phyloP scores from a whole-genome alignment of 192 early-diverging fungal genomes.

The Coemansia sp. region DNA sequence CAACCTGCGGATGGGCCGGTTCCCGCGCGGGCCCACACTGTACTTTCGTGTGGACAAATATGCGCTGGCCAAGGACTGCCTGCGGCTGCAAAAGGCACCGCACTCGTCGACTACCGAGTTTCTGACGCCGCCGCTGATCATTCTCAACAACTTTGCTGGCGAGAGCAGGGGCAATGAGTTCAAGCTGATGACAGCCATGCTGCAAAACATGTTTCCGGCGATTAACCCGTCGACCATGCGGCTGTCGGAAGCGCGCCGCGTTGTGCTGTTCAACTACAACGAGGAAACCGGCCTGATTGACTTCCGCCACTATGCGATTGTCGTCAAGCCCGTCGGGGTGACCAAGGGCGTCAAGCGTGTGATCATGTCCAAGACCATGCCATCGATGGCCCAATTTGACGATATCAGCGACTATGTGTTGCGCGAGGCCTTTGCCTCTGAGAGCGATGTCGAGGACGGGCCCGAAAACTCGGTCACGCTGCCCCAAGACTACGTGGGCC shows the following conservation, averaged over 20 bases:
- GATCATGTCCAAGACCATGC: constrained; percentile 67
- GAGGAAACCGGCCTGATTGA: constrained; percentile 76
- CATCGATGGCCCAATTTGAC: constrained; percentile 70
- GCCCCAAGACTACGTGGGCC: constrained; percentile 74
- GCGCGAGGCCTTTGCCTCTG: constrained; percentile 75
- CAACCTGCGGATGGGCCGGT: constrained; percentile 80
- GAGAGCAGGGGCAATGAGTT: constrained; percentile 51
- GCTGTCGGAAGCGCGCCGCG: constrained; percentile 80
- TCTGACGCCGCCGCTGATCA: constrained; percentile 70
- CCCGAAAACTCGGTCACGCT: constrained; percentile 82
- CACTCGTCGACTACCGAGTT: constrained; percentile 75
- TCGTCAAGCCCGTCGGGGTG: constrained; percentile 82
- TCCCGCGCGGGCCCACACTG: constrained; percentile 91
- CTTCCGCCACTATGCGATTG: constrained; percentile 90
- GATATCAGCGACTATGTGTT: constrained; percentile 94
- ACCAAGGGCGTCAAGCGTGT: constrained; percentile 87
- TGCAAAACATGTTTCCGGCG: constrained; percentile 96
- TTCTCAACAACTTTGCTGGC: constrained; percentile 51
- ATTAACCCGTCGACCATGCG: constrained; percentile 96
- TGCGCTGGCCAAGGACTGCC: constrained; percentile 77
- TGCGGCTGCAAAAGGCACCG: constrained; percentile 71
- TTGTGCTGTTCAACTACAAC: constrained; percentile 90
- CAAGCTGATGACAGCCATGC: constrained; percentile 89
- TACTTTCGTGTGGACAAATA: constrained; percentile 81
- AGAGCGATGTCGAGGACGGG: constrained; percentile 91